Percentiles rank a stretch among this genome's conserved stretches.
Evolutionary conservation across 2,329 filamentous ascomycete genomes (phyloP).

Genomic region (Penicillium nordicum): DNA sequence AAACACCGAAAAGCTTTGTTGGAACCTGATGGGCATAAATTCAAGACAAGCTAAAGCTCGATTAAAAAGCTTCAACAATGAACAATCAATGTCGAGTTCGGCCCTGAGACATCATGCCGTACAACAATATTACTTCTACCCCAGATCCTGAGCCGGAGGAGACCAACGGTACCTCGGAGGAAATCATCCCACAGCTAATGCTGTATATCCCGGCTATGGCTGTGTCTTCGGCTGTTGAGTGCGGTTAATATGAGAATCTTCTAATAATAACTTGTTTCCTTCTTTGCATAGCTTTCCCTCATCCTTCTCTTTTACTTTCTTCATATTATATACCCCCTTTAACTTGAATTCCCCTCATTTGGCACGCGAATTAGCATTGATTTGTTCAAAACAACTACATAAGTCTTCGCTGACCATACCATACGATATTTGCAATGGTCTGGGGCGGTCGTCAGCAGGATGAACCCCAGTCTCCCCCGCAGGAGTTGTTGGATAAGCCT

Average conservation of each 20-base stretch:
- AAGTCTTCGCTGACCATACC: background rate
- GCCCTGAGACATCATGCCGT: background rate
- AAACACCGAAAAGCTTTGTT: background rate
- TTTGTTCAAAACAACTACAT: background rate
- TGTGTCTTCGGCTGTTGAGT: conserved; percentile 17
- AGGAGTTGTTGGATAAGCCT: conserved; percentile 30
- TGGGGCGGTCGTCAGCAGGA: conserved; percentile 31
- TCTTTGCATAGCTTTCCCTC: conserved; percentile 2
- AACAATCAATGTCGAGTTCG: background rate
- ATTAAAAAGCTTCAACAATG: background rate
- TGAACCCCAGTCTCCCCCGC: conserved; percentile 11
- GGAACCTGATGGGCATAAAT: background rate
- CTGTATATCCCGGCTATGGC: conserved; percentile 20
- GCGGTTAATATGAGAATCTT: conserved; percentile 11
- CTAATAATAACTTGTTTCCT: conserved; percentile 3
- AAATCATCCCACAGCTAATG: conserved; percentile 17
- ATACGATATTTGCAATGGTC: conserved; percentile 23
- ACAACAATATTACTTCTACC: background rate
- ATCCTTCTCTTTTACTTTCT: background rate
- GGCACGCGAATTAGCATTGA: background rate
- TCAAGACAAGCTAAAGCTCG: background rate
- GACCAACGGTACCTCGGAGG: conserved; percentile 21
- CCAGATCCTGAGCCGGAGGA: conserved; percentile 7
- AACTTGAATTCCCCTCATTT: background rate
- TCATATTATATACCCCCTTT: background rate